Percentiles rank a stretch among this genome's conserved stretches.
These are phyloP conservation scores for Pulicaria dysenterica DNA, from an alignment of 129 eudicot genomes.

Conservation along the genomic window DNA sequence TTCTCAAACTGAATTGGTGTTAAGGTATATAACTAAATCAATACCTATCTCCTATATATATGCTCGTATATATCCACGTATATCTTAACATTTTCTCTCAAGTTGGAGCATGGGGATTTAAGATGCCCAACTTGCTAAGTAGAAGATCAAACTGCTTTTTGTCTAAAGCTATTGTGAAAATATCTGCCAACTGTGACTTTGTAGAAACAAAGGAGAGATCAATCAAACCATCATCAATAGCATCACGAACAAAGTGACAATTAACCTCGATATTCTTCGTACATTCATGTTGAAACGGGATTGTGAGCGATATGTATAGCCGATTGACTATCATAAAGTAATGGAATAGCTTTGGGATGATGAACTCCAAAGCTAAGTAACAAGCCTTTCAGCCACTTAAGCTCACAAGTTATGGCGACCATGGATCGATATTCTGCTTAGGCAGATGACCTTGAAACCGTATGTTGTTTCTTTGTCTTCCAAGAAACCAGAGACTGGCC, in stretches of 20 bases:
- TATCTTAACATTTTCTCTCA: not conserved
- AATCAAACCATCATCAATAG: not conserved
- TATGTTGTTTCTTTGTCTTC: not conserved
- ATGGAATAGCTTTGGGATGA: too few species aligned
- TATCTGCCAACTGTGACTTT: too few species aligned
- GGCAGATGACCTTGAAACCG: not conserved
- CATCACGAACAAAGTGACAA: not conserved
- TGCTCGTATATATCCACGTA: too few species aligned
- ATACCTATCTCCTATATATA: too few species aligned
- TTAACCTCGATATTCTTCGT: not conserved
- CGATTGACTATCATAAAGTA: not conserved
- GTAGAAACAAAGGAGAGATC: not conserved
- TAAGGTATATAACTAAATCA: too few species aligned
- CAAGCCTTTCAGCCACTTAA: too few species aligned
- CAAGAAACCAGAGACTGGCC: not conserved
- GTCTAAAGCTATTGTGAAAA: too few species aligned
- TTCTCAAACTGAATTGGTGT: too few species aligned
- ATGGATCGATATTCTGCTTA: not conserved
- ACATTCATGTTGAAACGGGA: not conserved
- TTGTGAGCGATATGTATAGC: not conserved
- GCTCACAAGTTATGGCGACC: not conserved
- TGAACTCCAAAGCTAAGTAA: too few species aligned
- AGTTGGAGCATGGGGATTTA: not conserved
- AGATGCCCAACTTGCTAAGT: not conserved
- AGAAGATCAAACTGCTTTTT: not conserved